phyloP scores from a whole-genome alignment of 2,329 filamentous ascomycete species.

The Atkinsonella texensis region DNA sequence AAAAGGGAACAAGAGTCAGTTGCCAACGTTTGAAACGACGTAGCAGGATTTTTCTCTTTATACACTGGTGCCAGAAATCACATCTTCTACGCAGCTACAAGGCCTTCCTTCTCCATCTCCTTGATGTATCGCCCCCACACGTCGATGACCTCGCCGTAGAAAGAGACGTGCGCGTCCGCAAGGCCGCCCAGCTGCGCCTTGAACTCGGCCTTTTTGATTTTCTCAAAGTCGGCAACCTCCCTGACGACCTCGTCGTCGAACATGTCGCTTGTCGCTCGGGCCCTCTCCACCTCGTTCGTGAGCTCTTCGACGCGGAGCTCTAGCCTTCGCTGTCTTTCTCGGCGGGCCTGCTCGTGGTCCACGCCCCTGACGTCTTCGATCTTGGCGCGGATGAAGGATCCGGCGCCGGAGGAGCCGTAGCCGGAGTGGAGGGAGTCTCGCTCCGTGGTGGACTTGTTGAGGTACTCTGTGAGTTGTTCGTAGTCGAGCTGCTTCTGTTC shows the following conservation, averaged over 20 bases:
- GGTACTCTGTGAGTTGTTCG: constrained; percentile 89
- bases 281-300: constrained; percentile 76
- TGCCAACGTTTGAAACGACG: too few relatives aligned
- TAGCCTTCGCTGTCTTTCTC: constrained; percentile 78
- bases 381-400: constrained; percentile 84
- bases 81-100: constrained; percentile 4
- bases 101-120: constrained; percentile 66
- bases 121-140: constrained; percentile 86
- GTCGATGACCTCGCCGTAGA: constrained; percentile 68
- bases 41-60: too few relatives aligned
- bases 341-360: constrained; percentile 83
- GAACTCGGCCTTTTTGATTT: constrained; percentile 91
- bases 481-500: constrained; percentile 98
- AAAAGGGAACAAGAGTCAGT: too few relatives aligned
- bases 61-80: too few relatives aligned
- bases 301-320: constrained; percentile 89
- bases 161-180: constrained; percentile 74
- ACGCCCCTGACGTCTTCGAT: constrained; percentile 95
- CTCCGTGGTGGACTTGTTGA: constrained; percentile 79
- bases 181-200: constrained; percentile 73
- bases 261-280: constrained; percentile 75
- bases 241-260: constrained; percentile 95
- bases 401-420: constrained; percentile 42
- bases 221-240: constrained; percentile 87
- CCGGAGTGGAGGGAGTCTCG: constrained; percentile 64